Evolutionary conservation across 345 rosid genomes (phyloP).

Genomic region (Salix exigua): DNA sequence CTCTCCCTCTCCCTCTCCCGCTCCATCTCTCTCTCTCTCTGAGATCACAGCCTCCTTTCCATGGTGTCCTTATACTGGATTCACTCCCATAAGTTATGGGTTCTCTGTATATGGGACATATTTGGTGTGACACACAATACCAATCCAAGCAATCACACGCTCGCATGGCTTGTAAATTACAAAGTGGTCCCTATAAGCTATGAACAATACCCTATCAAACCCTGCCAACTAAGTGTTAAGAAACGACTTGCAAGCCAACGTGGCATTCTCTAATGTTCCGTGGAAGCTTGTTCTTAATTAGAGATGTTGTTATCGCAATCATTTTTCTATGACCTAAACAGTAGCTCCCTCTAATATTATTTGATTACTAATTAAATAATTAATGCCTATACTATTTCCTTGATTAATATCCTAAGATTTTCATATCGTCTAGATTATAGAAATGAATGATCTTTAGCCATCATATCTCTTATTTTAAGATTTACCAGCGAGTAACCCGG

Average conservation of each 20-base stretch:
- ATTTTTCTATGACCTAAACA: slow-evolving; percentile 12
- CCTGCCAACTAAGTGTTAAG: not conserved
- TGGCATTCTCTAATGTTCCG: slow-evolving; percentile 19
- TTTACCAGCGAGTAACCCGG: too few species aligned
- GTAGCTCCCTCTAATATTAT: not conserved
- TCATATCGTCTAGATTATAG: not conserved
- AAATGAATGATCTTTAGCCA: not conserved
- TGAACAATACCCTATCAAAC: not conserved
- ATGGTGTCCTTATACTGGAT: slow-evolving; percentile 11
- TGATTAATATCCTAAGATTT: slow-evolving; percentile 3
- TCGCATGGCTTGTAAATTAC: not conserved
- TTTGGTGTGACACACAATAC: not conserved
- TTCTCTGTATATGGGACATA: slow-evolving; percentile 3
- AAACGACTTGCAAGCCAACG: not conserved
- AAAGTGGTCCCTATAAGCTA: not conserved
- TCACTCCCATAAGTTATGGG: slow-evolving; percentile 24
- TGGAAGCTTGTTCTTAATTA: slow-evolving; percentile 13
- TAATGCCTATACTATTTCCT: not conserved
- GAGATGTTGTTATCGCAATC: slow-evolving; percentile 17
- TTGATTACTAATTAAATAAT: not conserved
- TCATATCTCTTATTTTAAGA: not conserved
- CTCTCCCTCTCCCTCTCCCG: not conserved
- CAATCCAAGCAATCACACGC: not conserved
- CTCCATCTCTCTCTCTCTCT: not conserved
- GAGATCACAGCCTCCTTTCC: not conserved